These are phyloP conservation scores for Biscutella laevigata DNA, from an alignment of 441 rosid species.

Conservation along the genomic window DNA sequence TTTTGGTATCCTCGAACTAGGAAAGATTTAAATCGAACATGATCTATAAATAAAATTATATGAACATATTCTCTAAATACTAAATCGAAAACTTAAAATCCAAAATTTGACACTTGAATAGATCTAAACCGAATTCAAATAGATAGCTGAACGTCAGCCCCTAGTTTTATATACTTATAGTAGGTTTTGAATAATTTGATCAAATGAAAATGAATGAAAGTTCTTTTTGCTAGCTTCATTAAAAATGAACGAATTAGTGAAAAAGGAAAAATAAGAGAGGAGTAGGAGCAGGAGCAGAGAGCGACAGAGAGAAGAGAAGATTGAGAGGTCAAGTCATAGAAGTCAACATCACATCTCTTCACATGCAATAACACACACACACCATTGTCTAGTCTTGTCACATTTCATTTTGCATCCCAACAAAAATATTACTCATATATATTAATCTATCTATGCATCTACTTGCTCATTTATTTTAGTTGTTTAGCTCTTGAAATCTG, in stretches of 20 bases:
- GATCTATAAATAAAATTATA: too few species aligned
- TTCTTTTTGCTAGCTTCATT: not conserved
- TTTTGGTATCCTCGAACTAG: too few species aligned
- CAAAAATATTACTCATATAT: conserved; percentile 11
- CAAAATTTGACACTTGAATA: too few species aligned
- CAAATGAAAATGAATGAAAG: not conserved
- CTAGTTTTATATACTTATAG: too few species aligned
- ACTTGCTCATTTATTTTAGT: too few species aligned
- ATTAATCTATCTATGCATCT: not conserved
- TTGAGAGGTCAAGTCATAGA: conserved; percentile 25
- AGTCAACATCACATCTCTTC: conserved; percentile 28
- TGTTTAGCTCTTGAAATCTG: too few species aligned
- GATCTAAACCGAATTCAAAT: too few species aligned
- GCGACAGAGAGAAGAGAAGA: conserved; percentile 15
- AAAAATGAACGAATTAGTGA: not conserved
- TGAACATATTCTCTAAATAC: too few species aligned
- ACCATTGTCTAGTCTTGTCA: conserved; percentile 30
- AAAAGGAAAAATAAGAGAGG: conserved; percentile 5
- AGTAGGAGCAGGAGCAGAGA: conserved; percentile 3
- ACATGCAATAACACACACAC: conserved; percentile 27
- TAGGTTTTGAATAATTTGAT: not conserved
- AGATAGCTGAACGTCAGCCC: too few species aligned
- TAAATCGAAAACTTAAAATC: too few species aligned
- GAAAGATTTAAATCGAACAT: too few species aligned
- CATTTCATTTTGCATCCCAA: conserved; percentile 22